Base-by-base conservation (phyloP, 345 rosid genomes). In the Lepidium africanum region DNA sequence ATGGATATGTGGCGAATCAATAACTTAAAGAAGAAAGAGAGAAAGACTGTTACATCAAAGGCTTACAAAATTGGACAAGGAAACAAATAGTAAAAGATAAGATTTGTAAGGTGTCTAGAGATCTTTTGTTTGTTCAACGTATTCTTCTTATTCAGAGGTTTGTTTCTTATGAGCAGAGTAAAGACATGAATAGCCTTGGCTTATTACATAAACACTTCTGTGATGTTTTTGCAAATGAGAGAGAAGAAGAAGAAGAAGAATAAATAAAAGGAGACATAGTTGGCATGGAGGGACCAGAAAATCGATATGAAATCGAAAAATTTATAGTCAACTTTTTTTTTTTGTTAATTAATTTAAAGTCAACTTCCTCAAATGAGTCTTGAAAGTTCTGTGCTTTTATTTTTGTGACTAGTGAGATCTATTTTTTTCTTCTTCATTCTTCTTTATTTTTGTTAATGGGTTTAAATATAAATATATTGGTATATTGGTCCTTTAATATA, bases 211-310 rank as follows among this genome's bases (percentile, higher is more conserved):
- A 56, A 46, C 16, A 46, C 10, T 7, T 15, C 12, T 62, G 39
- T 46, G 1, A 1, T 21, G 23, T 21, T 21, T 21, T 21, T 21
- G 23, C 23, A 21, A 21, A 2, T 1, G 72, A 14, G 10, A 32
- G 65, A 19, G 63, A 14, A n/a, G n/a, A n/a, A n/a, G n/a, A n/a
- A n/a, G 42, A 6, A 15, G 15, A 0, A n/a, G 7, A n/a, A 7
- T 3, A 7, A 41, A 8, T 15, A 27, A 10, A 46, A 63, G 16
- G 55, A 32, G 16, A 32, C 3, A 7, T 48, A 42, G 62, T 54
- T 54, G 71, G 71, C 63, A 10, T n/a, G 8, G 9, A 56, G 54
- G 54, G 63, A 42, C 63, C 27, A 67, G 5, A 55, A 25, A 25
- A 55, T 55, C 25, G 15, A 43, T 43, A 45, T 17, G 6, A 10